Base-by-base conservation (phyloP, 2,329 filamentous ascomycete genomes). In the Parascedosporium putredinis region DNA sequence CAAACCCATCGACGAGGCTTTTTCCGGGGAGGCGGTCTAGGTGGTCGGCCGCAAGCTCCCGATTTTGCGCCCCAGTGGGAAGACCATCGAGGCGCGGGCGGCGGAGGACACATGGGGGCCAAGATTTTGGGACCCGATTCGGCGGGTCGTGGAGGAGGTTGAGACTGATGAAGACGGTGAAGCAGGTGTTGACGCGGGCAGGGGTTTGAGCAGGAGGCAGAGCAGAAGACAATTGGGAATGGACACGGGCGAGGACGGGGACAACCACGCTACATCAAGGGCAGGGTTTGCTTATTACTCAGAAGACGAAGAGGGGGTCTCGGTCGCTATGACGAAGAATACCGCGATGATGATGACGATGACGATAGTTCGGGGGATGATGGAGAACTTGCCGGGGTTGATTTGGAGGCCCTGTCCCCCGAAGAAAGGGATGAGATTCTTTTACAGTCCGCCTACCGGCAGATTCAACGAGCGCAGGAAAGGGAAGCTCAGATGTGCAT, bases 21-120 rank as follows among this genome's bases (percentile, higher is more conserved):
- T 98, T 96, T 96, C 91, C 79, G 93, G 94, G 90, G 93, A 98
- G 91, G 91, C 93, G 90, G 93, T 98, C 86, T 98, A 97, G 83
- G 79, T 94, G 90, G 90, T 97, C 93, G 91, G 88, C 91, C 91
- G 93, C 93, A 86, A 93, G 85, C 90, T 95, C 91, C 90, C 79
- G 77, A 83, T 82, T 73, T 70, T 78, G 83, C 85, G 89, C 89
- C 90, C 87, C 84, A 76, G 81, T 90, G 87, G 91, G 90, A 96
- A 96, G 91, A 96, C 88, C 89, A 93, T 86, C 88, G 79, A 86
- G 88, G 86, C 86, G 83, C 78, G 81, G 76, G 71, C 76, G 79
- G 76, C 80, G 78, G 50, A 51, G 47, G 52, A 45, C 16, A 42
- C 38, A 50, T 33, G 47, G 53, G 44, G 53, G 51, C 45, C 63